These are phyloP conservation scores for maize (Zea mays) DNA, from an alignment of 176 grass and related monocot species.

Conservation along the genomic window Zm-B73-REFERENCE-NAM-5.0 NC_050100.1:61841001-61841500, in stretches of 20 bases:
- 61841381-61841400: not conserved
- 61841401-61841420: too few species aligned
- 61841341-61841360: not conserved
- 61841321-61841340: not conserved
- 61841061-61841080: too few species aligned
- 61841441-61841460: too few species aligned
- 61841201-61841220: not conserved
- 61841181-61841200: not conserved
- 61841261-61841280: not conserved
- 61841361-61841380: not conserved
- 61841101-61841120: too few species aligned
- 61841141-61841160: slow-evolving; percentile 41
- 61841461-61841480: too few species aligned
- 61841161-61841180: slow-evolving; percentile 26
- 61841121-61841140: slow-evolving; percentile 57
- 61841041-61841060: too few species aligned
- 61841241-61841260: slow-evolving; percentile 13
- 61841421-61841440: too few species aligned
- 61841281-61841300: not conserved
- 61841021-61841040: too few species aligned
- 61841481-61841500: too few species aligned
- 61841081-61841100: too few species aligned
- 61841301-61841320: not conserved
- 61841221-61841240: not conserved
- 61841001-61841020: too few species aligned